Percentiles rank a stretch among this genome's conserved stretches.
Conservation (phyloP, 148 eudicot species). For the Silene uniflora region DNA sequence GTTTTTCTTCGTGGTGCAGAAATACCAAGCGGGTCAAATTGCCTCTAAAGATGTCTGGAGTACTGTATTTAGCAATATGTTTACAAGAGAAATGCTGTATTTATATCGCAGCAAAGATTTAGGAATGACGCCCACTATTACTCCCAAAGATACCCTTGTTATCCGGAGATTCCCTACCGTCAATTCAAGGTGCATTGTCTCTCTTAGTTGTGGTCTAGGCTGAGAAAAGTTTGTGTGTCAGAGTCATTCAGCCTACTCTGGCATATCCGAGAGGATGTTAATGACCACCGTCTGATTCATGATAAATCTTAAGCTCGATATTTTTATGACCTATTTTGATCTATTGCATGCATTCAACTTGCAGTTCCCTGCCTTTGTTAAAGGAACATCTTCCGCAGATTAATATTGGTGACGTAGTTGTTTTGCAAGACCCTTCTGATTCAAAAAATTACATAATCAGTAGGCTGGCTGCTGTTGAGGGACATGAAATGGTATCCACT, state of each 20-base stretch:
- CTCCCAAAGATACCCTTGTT: slow-evolving; percentile 21
- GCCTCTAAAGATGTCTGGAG: neutral
- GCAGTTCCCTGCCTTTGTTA: neutral
- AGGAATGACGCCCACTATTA: slow-evolving; percentile 24
- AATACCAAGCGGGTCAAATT: neutral
- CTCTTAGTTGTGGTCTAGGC: neutral
- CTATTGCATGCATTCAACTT: neutral
- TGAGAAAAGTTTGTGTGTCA: neutral
- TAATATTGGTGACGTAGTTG: slow-evolving; percentile 25
- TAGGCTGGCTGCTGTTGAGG: slow-evolving; percentile 26
- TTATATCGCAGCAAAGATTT: slow-evolving; percentile 15
- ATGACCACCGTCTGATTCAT: neutral
- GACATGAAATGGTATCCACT: slow-evolving; percentile 24
- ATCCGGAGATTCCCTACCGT: slow-evolving; percentile 19
- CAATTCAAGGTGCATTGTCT: slow-evolving; percentile 8
- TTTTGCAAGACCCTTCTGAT: slow-evolving; percentile 21
- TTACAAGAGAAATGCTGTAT: slow-evolving; percentile 13
- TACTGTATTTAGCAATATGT: neutral
- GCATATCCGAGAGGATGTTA: too few species aligned
- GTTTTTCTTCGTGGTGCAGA: slow-evolving; percentile 20
- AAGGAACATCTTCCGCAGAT: neutral
- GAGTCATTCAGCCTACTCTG: too few species aligned
- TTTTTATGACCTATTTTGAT: neutral
- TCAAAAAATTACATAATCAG: slow-evolving; percentile 17
- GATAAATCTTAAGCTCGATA: neutral